Conservation (phyloP, 2,329 filamentous ascomycete genomes). For the Fusarium guadeloupense region DNA sequence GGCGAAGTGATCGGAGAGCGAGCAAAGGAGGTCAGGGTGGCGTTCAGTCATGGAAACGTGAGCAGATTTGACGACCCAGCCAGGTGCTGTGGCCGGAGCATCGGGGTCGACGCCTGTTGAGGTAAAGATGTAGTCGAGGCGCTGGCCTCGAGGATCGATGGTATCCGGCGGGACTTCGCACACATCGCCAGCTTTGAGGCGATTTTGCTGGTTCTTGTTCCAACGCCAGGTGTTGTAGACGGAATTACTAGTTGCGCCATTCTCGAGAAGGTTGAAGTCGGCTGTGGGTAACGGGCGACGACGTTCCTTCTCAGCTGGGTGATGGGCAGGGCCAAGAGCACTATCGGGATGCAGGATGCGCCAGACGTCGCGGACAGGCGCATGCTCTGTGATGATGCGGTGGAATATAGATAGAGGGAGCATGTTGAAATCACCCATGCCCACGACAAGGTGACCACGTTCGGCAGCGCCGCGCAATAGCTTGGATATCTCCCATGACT, state of each 20-base stretch:
- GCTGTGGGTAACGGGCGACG: conserved; percentile 76
- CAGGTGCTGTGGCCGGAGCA: conserved; percentile 44
- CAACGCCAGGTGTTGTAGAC: conserved; percentile 94
- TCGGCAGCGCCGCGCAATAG: conserved; percentile 83
- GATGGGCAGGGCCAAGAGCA: conserved; percentile 77
- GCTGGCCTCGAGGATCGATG: conserved; percentile 78
- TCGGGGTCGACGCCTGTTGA: conserved; percentile 58
- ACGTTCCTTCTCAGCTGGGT: conserved; percentile 73
- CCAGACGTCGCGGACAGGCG: conserved; percentile 86
- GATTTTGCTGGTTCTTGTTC: conserved; percentile 75
- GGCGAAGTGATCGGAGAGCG: conserved; percentile 93
- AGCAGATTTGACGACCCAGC: conserved; percentile 76
- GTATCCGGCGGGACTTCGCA: conserved; percentile 70
- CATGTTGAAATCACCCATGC: conserved; percentile 96
- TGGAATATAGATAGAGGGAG: conserved; percentile 87
- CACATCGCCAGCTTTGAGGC: conserved; percentile 66
- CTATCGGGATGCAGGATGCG: conserved; percentile 83
- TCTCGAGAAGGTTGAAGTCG: conserved; percentile 78
- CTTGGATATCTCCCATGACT: conserved; percentile 95
- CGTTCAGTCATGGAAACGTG: conserved; percentile 83
- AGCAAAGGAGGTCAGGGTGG: conserved; percentile 83
- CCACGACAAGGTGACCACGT: conserved; percentile 83
- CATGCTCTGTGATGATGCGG: conserved; percentile 80
- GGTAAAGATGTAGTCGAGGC: conserved; percentile 95
- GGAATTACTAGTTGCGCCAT: conserved; percentile 88